Evolutionary conservation across 208 protist genomes (phyloP), one percentile per base, ranked within the genome.

Genomic region (Angomonas ambiguus): DNA sequence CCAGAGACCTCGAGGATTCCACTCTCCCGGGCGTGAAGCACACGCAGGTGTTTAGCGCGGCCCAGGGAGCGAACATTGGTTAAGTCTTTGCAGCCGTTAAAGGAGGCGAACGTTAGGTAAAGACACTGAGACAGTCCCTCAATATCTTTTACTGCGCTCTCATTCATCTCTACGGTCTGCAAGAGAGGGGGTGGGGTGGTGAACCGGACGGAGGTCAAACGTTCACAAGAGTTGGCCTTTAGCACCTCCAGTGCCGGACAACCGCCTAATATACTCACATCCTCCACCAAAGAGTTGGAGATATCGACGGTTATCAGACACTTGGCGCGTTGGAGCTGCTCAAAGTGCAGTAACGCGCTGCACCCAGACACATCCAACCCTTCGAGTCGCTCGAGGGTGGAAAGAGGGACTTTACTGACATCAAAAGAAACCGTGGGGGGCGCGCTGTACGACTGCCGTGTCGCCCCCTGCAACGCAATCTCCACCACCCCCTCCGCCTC

Each of bases 341-440:
- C 6, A 16, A 56, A 16, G 62, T 38, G 10, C 25, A 11, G n/a
- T 18, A 67, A 2, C 25, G 18, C 35, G 11, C 25, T 2, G 20
- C 24, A 27, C 42, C 62, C 45, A 4, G 62, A 67, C 22, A 67
- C 51, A 32, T 67, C 62, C 3, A 67, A 31, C 8, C 11, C 20
- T 49, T 67, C 62, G 8, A 67, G 45, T 5, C 6, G 2, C 11
- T 35, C 20, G 6, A 67, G 24, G 10, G 62, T 31, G 18, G 55
- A 25, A 20, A 11, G 1, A 11, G 8, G 8, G 4, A 67, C 27
- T 8, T 16, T 56, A 25, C n/a, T 27, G n/a, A 56, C 10, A 25
- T 56, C 49, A 11, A 59, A 28, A 13, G 53, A 33, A 13, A 30
- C 25, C 5, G 27, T 28, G 25, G 4, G 28, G 53, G 27, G 10